Percentiles rank a stretch among this genome's conserved stretches.
phyloP scores from a whole-genome alignment of 2,329 filamentous ascomycete genomes.

The Fusarium sp. region DNA sequence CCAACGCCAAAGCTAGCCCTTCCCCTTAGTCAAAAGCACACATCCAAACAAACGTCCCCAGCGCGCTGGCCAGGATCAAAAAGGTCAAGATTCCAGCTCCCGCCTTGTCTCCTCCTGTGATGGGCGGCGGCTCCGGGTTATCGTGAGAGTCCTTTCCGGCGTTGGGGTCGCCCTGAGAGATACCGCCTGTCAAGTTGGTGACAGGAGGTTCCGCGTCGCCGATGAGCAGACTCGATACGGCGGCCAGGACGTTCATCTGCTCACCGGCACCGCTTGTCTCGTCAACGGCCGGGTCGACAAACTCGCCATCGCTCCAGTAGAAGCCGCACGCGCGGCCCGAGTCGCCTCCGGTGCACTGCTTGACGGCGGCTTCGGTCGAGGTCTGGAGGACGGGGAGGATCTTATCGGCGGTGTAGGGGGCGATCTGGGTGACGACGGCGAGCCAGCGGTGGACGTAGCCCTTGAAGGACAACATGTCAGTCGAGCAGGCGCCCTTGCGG shows the following conservation, averaged over 20 bases:
- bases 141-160: slow-evolving; percentile 53
- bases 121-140: slow-evolving; percentile 44
- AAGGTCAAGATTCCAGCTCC: slow-evolving; percentile 63
- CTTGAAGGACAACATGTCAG: slow-evolving; percentile 79
- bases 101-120: slow-evolving; percentile 59
- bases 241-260: slow-evolving; percentile 66
- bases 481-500: slow-evolving; percentile 66
- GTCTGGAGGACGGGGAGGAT: slow-evolving; percentile 68
- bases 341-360: slow-evolving; percentile 69
- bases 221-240: slow-evolving; percentile 63
- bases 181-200: slow-evolving; percentile 63
- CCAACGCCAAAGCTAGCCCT: slow-evolving; percentile 9
- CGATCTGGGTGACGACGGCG: slow-evolving; percentile 68
- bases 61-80: slow-evolving; percentile 54
- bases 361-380: slow-evolving; percentile 69
- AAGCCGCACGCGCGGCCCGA: slow-evolving; percentile 72
- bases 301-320: slow-evolving; percentile 65
- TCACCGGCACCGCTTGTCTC: slow-evolving; percentile 68
- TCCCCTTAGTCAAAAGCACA: slow-evolving; percentile 48
- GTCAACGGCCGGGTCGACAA: slow-evolving; percentile 60
- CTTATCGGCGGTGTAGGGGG: slow-evolving; percentile 64
- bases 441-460: slow-evolving; percentile 76
- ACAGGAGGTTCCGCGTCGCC: slow-evolving; percentile 54
- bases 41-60: slow-evolving; percentile 64
- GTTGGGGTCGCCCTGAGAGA: slow-evolving; percentile 55